Base-by-base conservation (phyloP, 148 eudicot genomes). In the Chenopodium formosanum region DNA sequence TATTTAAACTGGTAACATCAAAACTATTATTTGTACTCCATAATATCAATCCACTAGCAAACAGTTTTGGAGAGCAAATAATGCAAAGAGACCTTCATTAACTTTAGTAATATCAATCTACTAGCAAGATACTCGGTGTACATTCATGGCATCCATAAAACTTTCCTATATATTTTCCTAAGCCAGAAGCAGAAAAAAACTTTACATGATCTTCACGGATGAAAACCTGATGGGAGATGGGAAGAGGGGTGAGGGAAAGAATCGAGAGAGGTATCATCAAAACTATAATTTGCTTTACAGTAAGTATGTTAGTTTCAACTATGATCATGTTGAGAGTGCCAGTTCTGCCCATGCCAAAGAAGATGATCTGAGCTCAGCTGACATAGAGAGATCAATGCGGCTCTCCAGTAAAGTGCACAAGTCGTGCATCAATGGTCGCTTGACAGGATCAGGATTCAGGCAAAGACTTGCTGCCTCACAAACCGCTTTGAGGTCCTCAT, bases 311-410 rank as follows among this genome's bases (percentile, higher is more conserved):
- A 86, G 87, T 82, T 76, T 76, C 67, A 69, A 48, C 78, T 80
- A 65, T 65, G 22, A 70, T 78, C 56, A 79, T 29, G 89, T 84
- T 67, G 94, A 89, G 78, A 94, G 92, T 22, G 92, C 92, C 75
- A 96, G 88, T 84, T 94, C 99, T 14, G 97, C 99, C 99, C 99
- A 96, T 19, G 97, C 99, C 82, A 96, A 79, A 73, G 97, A 91
- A 74, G 98, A 90, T 58, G 97, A 91, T 79, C 90, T 84, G 34
- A 96, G 90, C 83, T 92, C 95, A 11, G 97, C 89, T 8, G 98
- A 86, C 66, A 89, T 34, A 1, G 98, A 91, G 0, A 92, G 83
- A 83, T 96, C 94, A 50, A 96, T 92, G 73, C 87, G 83, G 76
- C 85, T 89, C 82, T 94, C 97, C 75, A 96, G 76, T 78, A 82